A percentile compares a stretch with the other conserved stretches of the same genome.
Evolutionary conservation across 495 filamentous ascomycete species (phyloP).

Genomic region (Neurospora tetraspora): DNA sequence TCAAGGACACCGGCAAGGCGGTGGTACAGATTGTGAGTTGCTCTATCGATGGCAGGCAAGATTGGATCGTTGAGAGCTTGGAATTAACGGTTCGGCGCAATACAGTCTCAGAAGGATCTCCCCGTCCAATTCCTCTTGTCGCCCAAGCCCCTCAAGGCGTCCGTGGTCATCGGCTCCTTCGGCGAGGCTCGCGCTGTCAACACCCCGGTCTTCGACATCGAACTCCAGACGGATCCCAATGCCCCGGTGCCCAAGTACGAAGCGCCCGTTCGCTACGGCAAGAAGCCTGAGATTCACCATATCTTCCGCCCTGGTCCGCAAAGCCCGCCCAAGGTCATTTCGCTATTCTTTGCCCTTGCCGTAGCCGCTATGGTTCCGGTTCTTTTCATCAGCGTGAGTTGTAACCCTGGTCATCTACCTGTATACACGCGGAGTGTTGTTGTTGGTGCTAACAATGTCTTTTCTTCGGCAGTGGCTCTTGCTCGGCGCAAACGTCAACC

Average conservation of each 20-base stretch:
- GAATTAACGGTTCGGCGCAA: constrained; percentile 1
- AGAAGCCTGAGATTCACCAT: constrained; percentile 77
- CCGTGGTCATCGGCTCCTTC: constrained; percentile 77
- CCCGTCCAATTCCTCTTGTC: constrained; percentile 70
- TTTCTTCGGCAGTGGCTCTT: constrained; percentile 51
- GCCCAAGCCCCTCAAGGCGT: constrained; percentile 57
- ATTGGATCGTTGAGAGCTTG: neutral
- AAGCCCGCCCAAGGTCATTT: constrained; percentile 76
- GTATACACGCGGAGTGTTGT: neutral
- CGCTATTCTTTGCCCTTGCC: constrained; percentile 62
- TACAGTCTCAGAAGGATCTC: constrained; percentile 79
- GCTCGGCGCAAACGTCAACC: constrained; percentile 77
- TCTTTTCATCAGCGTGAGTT: constrained; percentile 59
- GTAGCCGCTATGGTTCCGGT: constrained; percentile 62
- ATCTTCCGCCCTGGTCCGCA: constrained; percentile 72
- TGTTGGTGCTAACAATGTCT: constrained; percentile 4
- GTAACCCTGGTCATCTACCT: neutral
- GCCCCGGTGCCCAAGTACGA: constrained; percentile 50
- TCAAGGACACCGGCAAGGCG: constrained; percentile 83
- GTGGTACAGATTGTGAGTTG: constrained; percentile 67
- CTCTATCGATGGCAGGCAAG: neutral
- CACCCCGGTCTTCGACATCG: constrained; percentile 57
- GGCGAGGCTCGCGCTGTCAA: constrained; percentile 60
- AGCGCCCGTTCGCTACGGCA: constrained; percentile 68
- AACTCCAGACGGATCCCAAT: constrained; percentile 44